Evolutionary conservation across 1,284 basidiomycete species (phyloP).

Genomic region (Sanghuangporus sanghuang): DNA sequence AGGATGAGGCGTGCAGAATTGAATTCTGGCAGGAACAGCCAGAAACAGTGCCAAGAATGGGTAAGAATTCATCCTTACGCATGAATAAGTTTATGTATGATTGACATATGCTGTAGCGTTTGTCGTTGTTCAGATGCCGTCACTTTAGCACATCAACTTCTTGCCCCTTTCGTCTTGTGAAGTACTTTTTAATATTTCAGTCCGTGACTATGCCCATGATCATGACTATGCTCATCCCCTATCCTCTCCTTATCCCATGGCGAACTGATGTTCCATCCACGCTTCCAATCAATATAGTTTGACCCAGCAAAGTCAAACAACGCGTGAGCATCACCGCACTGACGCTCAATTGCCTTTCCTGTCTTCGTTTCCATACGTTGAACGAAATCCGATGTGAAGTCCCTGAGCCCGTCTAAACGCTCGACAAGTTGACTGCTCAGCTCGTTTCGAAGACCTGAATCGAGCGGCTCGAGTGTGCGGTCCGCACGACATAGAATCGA

Average conservation of each 20-base stretch:
- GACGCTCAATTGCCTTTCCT: background rate
- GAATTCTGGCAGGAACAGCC: slow-evolving; percentile 12
- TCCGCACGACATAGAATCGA: slow-evolving; percentile 11
- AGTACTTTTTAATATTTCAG: background rate
- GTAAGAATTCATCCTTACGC: background rate
- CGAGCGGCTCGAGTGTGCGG: slow-evolving; percentile 8
- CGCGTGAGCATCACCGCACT: background rate
- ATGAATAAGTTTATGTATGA: background rate
- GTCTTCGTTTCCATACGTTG: background rate
- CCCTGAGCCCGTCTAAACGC: background rate
- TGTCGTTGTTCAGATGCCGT: background rate
- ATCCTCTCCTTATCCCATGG: background rate
- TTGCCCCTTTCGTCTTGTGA: background rate
- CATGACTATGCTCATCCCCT: background rate
- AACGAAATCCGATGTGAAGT: background rate
- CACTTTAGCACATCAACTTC: background rate
- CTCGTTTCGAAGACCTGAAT: too few species aligned
- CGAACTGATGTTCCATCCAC: background rate
- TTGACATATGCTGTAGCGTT: background rate
- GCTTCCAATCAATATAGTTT: background rate
- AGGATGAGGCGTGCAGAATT: background rate
- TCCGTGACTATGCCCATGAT: background rate
- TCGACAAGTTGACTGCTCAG: background rate
- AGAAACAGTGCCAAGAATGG: background rate
- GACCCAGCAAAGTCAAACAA: background rate